These are phyloP conservation scores for Diaporthe velutina DNA, from an alignment of 2,329 filamentous ascomycete species.

Conservation along the genomic window DNA sequence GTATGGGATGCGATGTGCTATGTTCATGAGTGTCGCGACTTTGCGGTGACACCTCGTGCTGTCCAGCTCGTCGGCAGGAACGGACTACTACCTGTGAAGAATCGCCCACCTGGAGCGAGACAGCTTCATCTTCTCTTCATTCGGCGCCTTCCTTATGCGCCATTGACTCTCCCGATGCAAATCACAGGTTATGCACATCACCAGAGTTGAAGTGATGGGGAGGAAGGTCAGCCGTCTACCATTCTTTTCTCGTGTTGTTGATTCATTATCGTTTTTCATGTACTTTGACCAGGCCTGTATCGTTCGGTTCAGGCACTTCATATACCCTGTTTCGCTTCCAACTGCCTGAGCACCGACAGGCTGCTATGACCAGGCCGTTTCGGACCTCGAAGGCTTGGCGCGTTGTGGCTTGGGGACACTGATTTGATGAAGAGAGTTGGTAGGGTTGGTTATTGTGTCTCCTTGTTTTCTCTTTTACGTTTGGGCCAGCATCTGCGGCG, in stretches of 20 bases:
- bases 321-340: slow-evolving; percentile 31
- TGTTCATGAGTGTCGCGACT: slow-evolving; percentile 52
- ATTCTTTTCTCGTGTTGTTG: slow-evolving; percentile 20
- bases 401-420: background rate
- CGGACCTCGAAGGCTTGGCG: background rate
- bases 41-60: no score
- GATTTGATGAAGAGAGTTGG: background rate
- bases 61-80: background rate
- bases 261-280: slow-evolving; percentile 3
- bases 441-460: no score
- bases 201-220: background rate
- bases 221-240: background rate
- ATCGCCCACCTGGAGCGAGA: background rate
- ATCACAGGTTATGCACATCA: background rate
- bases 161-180: background rate
- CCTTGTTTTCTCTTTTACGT: background rate
- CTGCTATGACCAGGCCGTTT: background rate
- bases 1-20: slow-evolving; percentile 68
- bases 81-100: background rate
- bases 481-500: slow-evolving; percentile 20
- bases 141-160: no score
- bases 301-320: slow-evolving; percentile 26
- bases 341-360: slow-evolving; percentile 18
- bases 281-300: slow-evolving; percentile 29
- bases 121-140: background rate